Conservation (phyloP, 441 rosid genomes). For the Populus trichocarpa region DNA sequence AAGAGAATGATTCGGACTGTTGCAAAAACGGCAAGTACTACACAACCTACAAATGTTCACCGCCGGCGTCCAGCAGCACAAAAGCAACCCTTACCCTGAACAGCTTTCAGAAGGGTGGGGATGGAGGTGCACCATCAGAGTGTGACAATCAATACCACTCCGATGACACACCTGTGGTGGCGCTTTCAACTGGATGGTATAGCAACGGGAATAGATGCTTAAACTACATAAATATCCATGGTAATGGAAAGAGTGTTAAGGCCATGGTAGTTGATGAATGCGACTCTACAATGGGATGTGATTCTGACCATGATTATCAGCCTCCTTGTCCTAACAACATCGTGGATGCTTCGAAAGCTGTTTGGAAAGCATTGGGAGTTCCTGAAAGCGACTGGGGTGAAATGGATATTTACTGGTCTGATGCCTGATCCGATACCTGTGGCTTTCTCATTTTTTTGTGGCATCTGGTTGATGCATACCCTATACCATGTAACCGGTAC, state of each 20-base stretch:
- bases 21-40: constrained; percentile 27
- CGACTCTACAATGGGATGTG: constrained; percentile 16
- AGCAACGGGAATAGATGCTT: constrained; percentile 18
- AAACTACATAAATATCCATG: constrained; percentile 7
- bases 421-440: neutral
- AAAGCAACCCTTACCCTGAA: constrained; percentile 31
- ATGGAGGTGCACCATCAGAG: constrained; percentile 29
- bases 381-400: neutral
- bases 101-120: constrained; percentile 23
- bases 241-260: constrained; percentile 18
- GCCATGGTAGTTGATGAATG: constrained; percentile 22
- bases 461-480: no score
- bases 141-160: constrained; percentile 26
- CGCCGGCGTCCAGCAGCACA: constrained; percentile 14
- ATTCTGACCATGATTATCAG: constrained; percentile 22
- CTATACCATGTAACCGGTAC: no score
- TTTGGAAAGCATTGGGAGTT: constrained; percentile 24
- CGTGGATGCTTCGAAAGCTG: constrained; percentile 23
- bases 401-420: neutral
- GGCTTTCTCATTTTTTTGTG: no score
- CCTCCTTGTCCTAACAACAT: constrained; percentile 21
- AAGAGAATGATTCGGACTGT: constrained; percentile 5
- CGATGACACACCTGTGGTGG: constrained; percentile 18
- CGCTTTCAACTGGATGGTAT: constrained; percentile 28
- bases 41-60: constrained; percentile 27